Evolutionary conservation across 2,329 filamentous ascomycete species (phyloP).

Genomic region (Coniella vitis): DNA sequence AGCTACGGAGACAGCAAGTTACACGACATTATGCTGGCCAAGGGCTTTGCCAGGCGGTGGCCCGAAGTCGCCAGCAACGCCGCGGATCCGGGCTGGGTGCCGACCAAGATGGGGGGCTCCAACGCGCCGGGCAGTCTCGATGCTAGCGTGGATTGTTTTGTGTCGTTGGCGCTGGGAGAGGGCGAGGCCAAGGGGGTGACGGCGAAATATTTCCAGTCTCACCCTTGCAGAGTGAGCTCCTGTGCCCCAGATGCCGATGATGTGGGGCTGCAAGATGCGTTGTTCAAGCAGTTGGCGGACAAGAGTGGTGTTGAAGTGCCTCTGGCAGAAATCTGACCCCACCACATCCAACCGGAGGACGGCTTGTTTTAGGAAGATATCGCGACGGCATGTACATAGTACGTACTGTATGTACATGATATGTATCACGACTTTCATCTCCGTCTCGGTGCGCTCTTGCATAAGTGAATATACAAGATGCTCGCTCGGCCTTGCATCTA

Average conservation of each 20-base stretch:
- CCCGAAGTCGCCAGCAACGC: slow-evolving; percentile 38
- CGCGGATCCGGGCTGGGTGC: slow-evolving; percentile 47
- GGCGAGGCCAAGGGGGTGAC: slow-evolving; percentile 23
- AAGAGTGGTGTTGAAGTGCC: slow-evolving; percentile 21
- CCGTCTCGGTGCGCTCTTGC: too few relatives aligned
- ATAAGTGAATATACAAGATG: too few relatives aligned
- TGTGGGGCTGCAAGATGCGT: slow-evolving; percentile 34
- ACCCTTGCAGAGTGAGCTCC: slow-evolving; percentile 22
- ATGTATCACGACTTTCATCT: too few relatives aligned
- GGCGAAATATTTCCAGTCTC: slow-evolving; percentile 32
- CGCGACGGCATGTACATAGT: not conserved
- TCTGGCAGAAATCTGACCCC: not conserved
- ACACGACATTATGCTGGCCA: slow-evolving; percentile 48
- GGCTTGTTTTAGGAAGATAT: not conserved
- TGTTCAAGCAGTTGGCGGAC: slow-evolving; percentile 31
- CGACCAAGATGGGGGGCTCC: slow-evolving; percentile 46
- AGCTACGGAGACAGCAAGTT: slow-evolving; percentile 49
- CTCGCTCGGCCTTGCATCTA: too few relatives aligned
- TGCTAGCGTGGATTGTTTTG: slow-evolving; percentile 39
- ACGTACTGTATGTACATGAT: not conserved
- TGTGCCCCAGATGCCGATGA: slow-evolving; percentile 28
- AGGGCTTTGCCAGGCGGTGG: slow-evolving; percentile 39
- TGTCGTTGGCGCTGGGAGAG: slow-evolving; percentile 37
- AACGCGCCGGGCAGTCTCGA: slow-evolving; percentile 41
- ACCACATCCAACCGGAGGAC: too few relatives aligned